Evolutionary conservation across 805 yeast species (phyloP).

Genomic region (Metschnikowia picachoensis): DNA sequence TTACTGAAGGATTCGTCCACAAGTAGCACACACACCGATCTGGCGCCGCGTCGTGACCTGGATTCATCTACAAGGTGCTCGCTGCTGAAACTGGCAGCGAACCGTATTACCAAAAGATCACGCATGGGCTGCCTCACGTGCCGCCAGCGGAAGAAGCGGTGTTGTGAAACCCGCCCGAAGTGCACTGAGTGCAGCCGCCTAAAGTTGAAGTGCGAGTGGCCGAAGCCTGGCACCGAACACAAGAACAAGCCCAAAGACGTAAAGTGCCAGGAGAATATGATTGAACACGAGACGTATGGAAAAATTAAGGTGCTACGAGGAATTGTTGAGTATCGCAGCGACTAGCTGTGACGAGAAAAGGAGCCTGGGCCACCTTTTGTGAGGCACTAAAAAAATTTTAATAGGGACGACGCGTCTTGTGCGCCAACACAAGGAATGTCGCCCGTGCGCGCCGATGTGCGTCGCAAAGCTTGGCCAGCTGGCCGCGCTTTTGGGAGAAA

Average conservation of each 20-base stretch:
- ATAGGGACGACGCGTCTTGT: not conserved
- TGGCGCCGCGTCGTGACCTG: constrained; percentile 1
- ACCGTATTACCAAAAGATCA: constrained; percentile 43
- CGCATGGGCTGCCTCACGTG: constrained; percentile 78
- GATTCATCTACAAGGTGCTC: not conserved
- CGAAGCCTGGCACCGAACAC: constrained; percentile 64
- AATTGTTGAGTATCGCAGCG: constrained; percentile 46
- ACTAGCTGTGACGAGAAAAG: not conserved
- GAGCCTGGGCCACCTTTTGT: too few species aligned
- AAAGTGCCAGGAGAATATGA: constrained; percentile 47
- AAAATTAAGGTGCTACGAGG: constrained; percentile 61
- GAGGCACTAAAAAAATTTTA: too few species aligned
- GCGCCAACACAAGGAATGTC: not conserved
- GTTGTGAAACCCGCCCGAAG: constrained; percentile 65
- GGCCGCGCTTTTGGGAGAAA: not conserved
- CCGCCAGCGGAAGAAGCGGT: constrained; percentile 70
- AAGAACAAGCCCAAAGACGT: constrained; percentile 52
- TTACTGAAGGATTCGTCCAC: constrained; percentile 3
- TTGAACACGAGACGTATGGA: constrained; percentile 53
- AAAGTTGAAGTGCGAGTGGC: constrained; percentile 67
- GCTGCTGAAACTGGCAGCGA: not conserved
- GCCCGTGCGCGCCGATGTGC: not conserved
- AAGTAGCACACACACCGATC: constrained; percentile 8
- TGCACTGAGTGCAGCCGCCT: constrained; percentile 69
- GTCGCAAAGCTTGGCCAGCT: constrained; percentile 1